phyloP scores from a whole-genome alignment of 768 basidiomycete species.

The Termitomyces sp. region DNA sequence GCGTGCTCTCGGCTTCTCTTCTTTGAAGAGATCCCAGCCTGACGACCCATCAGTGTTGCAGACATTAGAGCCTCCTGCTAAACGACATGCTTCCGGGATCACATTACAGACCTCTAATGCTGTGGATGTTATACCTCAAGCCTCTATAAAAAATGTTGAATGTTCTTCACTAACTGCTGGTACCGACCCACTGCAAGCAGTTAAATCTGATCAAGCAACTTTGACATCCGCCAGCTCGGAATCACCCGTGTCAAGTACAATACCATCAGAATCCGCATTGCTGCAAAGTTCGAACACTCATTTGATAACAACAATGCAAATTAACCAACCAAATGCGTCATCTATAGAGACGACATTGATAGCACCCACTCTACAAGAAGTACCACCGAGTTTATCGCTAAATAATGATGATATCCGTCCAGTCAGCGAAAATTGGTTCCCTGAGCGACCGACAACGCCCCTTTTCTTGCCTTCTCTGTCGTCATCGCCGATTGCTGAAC shows the following conservation, averaged over 20 bases:
- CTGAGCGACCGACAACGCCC: slow-evolving; percentile 24
- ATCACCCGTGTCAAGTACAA: not conserved
- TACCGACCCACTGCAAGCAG: not conserved
- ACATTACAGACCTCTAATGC: not conserved
- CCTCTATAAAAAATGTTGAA: not conserved
- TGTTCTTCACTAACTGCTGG: not conserved
- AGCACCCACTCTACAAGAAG: not conserved
- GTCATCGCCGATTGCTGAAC: slow-evolving; percentile 18
- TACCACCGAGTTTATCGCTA: not conserved
- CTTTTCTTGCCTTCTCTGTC: slow-evolving; percentile 46
- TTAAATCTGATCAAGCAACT: not conserved
- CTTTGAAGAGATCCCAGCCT: slow-evolving; percentile 17
- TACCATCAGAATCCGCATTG: not conserved
- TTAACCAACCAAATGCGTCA: not conserved
- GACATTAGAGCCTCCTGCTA: slow-evolving; percentile 4
- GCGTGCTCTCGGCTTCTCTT: slow-evolving; percentile 36
- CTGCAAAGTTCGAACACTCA: not conserved
- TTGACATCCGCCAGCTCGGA: not conserved
- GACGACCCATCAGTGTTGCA: not conserved
- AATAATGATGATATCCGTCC: not conserved
- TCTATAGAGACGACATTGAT: not conserved
- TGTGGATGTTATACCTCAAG: not conserved
- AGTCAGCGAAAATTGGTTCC: not conserved
- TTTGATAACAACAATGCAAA: too few species aligned
- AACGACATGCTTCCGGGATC: slow-evolving; percentile 7